Conservation (phyloP, 371 early-diverging fungal species). For the Mucor velutinosus region DNA sequence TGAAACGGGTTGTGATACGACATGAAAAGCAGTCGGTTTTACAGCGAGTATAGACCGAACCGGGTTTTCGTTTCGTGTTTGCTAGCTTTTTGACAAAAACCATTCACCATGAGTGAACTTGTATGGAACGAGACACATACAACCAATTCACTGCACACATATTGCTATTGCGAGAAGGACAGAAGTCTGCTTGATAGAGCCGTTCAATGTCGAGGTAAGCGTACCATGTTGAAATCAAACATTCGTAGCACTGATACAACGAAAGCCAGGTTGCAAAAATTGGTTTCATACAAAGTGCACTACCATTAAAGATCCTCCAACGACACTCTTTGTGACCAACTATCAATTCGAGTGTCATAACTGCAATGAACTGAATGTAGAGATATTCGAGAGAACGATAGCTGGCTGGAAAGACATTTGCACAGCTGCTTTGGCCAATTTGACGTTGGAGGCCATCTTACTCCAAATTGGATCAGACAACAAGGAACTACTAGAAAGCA, state of each 20-base stretch:
- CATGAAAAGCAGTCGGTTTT: background rate
- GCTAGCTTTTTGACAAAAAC: background rate
- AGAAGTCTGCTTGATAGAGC: conserved; percentile 59
- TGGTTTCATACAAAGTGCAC: conserved; percentile 74
- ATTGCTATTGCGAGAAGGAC: conserved; percentile 72
- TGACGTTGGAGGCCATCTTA: conserved; percentile 60
- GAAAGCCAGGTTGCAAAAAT: conserved; percentile 54
- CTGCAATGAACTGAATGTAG: conserved; percentile 42
- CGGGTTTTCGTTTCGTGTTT: background rate
- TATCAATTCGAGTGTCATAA: conserved; percentile 61
- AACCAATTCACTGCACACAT: conserved; percentile 59
- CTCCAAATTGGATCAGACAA: conserved; percentile 31
- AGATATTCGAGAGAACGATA: conserved; percentile 62
- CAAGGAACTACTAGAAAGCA: conserved; percentile 51
- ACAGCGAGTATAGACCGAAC: background rate
- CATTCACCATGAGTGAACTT: conserved; percentile 15
- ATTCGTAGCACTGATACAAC: background rate
- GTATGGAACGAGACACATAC: conserved; percentile 69
- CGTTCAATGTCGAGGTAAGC: conserved; percentile 63
- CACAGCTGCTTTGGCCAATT: conserved; percentile 66
- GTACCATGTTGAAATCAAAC: background rate
- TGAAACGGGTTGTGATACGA: background rate
- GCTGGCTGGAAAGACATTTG: conserved; percentile 77
- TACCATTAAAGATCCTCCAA: conserved; percentile 49
- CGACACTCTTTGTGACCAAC: conserved; percentile 65